Evolutionary conservation across 2,329 filamentous ascomycete species (phyloP).

Genomic region (Ceratocystis huliohia): DNA sequence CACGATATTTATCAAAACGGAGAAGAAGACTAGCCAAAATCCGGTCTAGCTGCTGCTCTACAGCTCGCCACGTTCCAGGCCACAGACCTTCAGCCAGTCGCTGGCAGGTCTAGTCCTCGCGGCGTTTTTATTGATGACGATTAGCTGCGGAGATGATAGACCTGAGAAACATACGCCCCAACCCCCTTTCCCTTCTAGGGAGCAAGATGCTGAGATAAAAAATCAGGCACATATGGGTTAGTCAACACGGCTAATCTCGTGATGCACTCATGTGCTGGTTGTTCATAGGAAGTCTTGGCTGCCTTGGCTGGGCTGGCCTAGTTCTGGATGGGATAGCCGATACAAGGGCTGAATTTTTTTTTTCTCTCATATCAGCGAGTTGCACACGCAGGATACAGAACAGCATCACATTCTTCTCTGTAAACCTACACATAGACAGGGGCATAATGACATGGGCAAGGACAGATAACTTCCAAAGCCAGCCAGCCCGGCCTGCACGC

Average conservation of each 20-base stretch:
- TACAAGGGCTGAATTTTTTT: slow-evolving; percentile 11
- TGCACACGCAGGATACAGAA: not conserved
- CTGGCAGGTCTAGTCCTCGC: too few relatives aligned
- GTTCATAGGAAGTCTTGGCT: not conserved
- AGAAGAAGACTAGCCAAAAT: not conserved
- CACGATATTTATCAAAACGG: not conserved
- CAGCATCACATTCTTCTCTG: not conserved
- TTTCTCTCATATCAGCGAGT: not conserved
- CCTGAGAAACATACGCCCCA: too few relatives aligned
- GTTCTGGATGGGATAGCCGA: not conserved
- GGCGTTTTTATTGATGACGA: too few relatives aligned
- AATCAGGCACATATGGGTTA: not conserved
- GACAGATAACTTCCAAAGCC: not conserved
- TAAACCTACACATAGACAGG: not conserved
- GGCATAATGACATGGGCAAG: not conserved
- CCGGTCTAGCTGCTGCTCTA: not conserved
- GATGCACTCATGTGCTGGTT: not conserved
- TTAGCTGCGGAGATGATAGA: too few relatives aligned
- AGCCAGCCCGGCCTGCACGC: not conserved
- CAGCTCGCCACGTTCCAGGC: not conserved
- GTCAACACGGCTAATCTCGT: not conserved
- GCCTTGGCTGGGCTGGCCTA: too few relatives aligned
- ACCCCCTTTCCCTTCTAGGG: too few relatives aligned
- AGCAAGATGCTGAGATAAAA: not conserved
- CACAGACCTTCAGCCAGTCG: not conserved